Base-by-base conservation (phyloP, 164 flowering plant genomes). In the Chimonanthus praecox region DNA sequence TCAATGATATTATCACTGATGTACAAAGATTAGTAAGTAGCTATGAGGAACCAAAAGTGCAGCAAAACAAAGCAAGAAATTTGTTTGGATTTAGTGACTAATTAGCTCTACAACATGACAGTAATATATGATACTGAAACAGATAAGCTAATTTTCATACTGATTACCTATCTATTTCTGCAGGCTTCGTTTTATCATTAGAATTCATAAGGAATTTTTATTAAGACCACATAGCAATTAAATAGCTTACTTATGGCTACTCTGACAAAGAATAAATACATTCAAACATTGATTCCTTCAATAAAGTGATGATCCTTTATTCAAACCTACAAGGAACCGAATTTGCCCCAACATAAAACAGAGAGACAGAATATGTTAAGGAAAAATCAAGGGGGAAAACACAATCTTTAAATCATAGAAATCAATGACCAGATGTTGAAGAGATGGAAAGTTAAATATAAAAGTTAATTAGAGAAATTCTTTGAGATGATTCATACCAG, bases 401-500 rank as follows among this genome's bases (percentile, higher is more conserved):
- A 54, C 60, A 54, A 54, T 4, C 60, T 13, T 54, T 54, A 54
- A 54, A 54, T n/a, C 60, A 54, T 11, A 54, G 60, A 54, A 54
- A 51, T 54, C 11, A 54, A 54, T 54, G 60, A 15, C 11, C 16
- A 54, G 1, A 15, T 54, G 60, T 54, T n/a, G 16, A n/a, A n/a
- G 11, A 7, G 60, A 54, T 54, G 60, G 16, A 11, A 11, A 10
- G 16, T 54, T n/a, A 54, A n/a, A 54, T 54, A 54, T 15, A 54
- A 13, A 54, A 3, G n/a, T 54, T 54, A 4, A 13, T 11, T 54
- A 3, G 16, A 54, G 8, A 13, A 54, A 54, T 13, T 54, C 60
- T 15, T 54, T 54, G 47, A n/a, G 46, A 73, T 74, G 69, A 49
- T 62, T 65, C 90, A 44, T 88, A 96, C 99, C 99, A 94, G 33